Evolutionary conservation across 2,329 filamentous ascomycete genomes (phyloP), one percentile per base, ranked within the genome.

Genomic region (Sarocladiaceae sp.): DNA sequence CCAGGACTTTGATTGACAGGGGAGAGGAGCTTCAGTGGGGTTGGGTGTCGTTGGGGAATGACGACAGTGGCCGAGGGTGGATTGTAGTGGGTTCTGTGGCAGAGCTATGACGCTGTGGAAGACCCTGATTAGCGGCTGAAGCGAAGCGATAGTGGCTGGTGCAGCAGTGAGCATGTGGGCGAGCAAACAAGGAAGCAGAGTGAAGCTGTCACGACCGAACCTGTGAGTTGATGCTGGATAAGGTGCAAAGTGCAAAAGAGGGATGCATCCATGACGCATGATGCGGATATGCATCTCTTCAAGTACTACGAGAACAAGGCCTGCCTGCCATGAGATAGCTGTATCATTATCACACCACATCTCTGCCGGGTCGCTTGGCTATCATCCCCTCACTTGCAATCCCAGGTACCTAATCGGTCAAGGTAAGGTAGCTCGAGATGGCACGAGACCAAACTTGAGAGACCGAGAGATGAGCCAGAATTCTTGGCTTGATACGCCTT

Each of bases 211-310:
- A 40, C 37, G 37, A 40, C 15, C 11, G 6, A 33, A 33, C 10
- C 29, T 10, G 15, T 33, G 29, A 33, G 10, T 10, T 10, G 29
- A 8, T 33, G 29, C 10, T 10, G 15, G 29, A 8, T 33, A 8
- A 33, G 29, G 29, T 33, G 29, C 15, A 15, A 33, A 10, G 29
- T 28, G 40, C 4, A 28, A 15, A 28, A 28, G 23, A n/a, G 23
- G 13, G 20, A 46, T 5, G 4, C 5, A 28, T 10, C 25, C 12
- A 31, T 5, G 7, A 20, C 17, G 10, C 17, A 46, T 46, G 40
- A 48, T 17, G 26, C 12, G 44, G 44, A 33, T n/a, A n/a, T 48
- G 28, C 44, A 48, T 22, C 7, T 18, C 26, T 48, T 31, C 44
- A 48, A 20, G 33, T 48, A 48, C 15, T 44, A 3, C 4, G 23